phyloP scores from a whole-genome alignment of 768 basidiomycete genomes.

The Rhizopogon roseolus region DNA sequence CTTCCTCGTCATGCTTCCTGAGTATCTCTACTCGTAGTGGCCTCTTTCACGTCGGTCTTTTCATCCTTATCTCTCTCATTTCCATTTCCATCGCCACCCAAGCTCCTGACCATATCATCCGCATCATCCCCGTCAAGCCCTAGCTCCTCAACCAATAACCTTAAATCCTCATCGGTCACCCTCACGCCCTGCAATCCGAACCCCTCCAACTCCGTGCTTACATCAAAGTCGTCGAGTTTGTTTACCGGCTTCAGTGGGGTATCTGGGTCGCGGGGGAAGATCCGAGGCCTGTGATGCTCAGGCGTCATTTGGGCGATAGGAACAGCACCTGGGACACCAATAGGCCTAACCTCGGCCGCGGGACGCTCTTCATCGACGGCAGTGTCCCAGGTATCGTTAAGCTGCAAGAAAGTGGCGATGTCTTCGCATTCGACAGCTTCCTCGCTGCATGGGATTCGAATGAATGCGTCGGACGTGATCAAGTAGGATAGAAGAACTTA shows the following conservation, averaged over 20 bases:
- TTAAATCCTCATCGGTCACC: constrained; percentile 72
- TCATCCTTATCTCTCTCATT: constrained; percentile 8
- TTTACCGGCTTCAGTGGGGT: constrained; percentile 54
- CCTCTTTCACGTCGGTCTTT: constrained; percentile 5
- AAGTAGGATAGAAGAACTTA: constrained; percentile 30
- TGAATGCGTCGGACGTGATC: neutral
- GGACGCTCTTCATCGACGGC: constrained; percentile 57
- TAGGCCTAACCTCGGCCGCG: constrained; percentile 49
- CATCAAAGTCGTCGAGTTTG: constrained; percentile 56
- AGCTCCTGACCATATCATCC: constrained; percentile 64
- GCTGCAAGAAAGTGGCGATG: constrained; percentile 64
- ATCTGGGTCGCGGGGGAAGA: constrained; percentile 38
- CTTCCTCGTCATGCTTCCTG: constrained; percentile 2
- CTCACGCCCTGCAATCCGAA: constrained; percentile 74
- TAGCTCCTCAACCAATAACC: constrained; percentile 65
- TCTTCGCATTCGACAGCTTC: constrained; percentile 80
- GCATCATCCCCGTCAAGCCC: constrained; percentile 78
- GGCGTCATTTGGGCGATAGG: constrained; percentile 78
- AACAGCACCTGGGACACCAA: constrained; percentile 79
- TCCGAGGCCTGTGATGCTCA: constrained; percentile 58
- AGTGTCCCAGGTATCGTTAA: constrained; percentile 65
- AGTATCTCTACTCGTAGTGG: neutral
- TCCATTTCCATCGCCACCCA: constrained; percentile 31
- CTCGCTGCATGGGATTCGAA: constrained; percentile 45
- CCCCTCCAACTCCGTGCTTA: constrained; percentile 63